Conservation (phyloP, 1,139 yeast genomes). For the Candida albicans region DNA sequence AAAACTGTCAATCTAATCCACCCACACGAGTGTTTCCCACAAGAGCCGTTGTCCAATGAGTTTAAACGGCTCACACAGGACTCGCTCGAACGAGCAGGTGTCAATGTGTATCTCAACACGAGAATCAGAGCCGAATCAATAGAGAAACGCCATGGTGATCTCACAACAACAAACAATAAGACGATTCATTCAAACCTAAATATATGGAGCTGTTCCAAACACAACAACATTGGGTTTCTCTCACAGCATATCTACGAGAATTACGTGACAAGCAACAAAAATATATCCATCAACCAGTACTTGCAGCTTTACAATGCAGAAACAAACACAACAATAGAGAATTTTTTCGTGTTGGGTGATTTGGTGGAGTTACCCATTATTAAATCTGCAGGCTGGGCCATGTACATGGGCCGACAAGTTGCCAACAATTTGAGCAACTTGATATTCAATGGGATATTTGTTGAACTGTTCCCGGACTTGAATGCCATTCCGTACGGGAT, state of each 20-base stretch:
- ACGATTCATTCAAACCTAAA: slow-evolving; percentile 33
- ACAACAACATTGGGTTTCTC: slow-evolving; percentile 38
- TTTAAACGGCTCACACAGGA: slow-evolving; percentile 29
- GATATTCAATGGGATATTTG: slow-evolving; percentile 27
- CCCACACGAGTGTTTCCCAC: slow-evolving; percentile 41
- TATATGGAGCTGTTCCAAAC: slow-evolving; percentile 47
- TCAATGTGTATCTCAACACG: slow-evolving; percentile 22
- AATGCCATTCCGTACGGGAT: slow-evolving; percentile 39
- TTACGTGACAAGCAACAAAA: slow-evolving; percentile 28
- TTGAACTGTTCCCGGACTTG: slow-evolving; percentile 39
- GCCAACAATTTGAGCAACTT: slow-evolving; percentile 40
- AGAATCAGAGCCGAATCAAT: slow-evolving; percentile 21
- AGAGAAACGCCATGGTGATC: slow-evolving; percentile 28
- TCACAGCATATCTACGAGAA: slow-evolving; percentile 17
- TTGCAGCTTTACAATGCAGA: slow-evolving; percentile 30
- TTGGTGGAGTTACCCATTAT: slow-evolving; percentile 42
- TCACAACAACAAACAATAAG: slow-evolving; percentile 30
- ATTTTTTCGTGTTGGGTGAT: slow-evolving; percentile 44
- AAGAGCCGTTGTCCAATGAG: slow-evolving; percentile 37
- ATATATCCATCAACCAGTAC: slow-evolving; percentile 36
- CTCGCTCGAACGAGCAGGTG: slow-evolving; percentile 25
- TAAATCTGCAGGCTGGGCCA: slow-evolving; percentile 51
- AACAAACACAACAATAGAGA: slow-evolving; percentile 14
- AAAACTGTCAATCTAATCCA: slow-evolving; percentile 41
- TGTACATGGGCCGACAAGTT: slow-evolving; percentile 43